phyloP scores from a whole-genome alignment of 129 eudicot genomes.

The Oenanthe sinensis region DNA sequence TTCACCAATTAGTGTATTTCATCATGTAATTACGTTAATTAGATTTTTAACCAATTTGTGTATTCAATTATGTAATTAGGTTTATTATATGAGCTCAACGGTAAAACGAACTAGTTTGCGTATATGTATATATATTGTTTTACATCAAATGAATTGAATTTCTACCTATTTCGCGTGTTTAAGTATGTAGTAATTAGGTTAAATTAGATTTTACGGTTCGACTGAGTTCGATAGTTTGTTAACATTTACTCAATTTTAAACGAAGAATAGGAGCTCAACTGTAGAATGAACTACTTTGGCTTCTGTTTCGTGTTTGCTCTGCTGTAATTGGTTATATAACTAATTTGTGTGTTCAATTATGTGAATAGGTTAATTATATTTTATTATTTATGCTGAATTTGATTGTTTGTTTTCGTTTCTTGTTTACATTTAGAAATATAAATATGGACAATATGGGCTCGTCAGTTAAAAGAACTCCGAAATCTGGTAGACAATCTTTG shows the following conservation, averaged over 20 bases:
- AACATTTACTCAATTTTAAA: neutral
- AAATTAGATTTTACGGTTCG: neutral
- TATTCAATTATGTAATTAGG: too few relatives aligned
- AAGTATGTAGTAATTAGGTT: neutral
- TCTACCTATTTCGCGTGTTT: neutral
- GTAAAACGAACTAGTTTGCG: too few relatives aligned
- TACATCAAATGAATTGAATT: neutral
- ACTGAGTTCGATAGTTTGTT: neutral
- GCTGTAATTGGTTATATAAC: neutral
- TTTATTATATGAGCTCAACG: neutral
- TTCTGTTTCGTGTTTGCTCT: neutral
- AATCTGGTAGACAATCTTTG: conserved; percentile 62
- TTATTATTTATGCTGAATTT: neutral
- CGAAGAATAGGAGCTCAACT: neutral
- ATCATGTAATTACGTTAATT: neutral
- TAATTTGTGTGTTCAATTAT: neutral
- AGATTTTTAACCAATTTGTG: neutral
- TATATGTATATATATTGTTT: neutral
- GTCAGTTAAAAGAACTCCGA: conserved; percentile 59
- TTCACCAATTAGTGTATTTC: too few relatives aligned
- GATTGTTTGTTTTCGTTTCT: neutral
- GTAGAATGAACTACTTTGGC: neutral
- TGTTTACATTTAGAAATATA: neutral
- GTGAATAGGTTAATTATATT: neutral
- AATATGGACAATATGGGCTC: conserved; percentile 41